Base-by-base conservation (phyloP, 192 early-diverging fungal genomes). In the Funneliformis mosseae region DNA sequence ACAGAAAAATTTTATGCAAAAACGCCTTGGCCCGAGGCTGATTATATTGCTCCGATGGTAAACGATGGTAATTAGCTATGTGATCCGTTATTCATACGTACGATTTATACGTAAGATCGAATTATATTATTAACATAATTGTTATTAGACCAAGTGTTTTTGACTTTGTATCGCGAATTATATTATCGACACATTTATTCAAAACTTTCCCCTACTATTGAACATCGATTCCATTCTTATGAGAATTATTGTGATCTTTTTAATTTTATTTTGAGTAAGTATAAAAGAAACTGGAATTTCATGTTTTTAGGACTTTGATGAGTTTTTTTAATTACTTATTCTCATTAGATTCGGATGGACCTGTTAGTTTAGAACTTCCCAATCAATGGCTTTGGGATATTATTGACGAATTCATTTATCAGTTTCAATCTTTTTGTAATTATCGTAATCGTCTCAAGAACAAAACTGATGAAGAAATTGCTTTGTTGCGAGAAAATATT, bases 321-420 rank as follows among this genome's bases (percentile, higher is more conserved):
- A 81, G 7, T 0, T 83, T 41, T 21, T 42, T 23, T 77, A 23
- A 77, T 71, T 55, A 16, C 12, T 18, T 16, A 85, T 27, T 60
- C n/a, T n/a, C n/a, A n/a, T n/a, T n/a, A 91, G 90, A 91, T 80
- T 91, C 90, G 25, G 91, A 94, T 45, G 95, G 94, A 48, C 96
- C 96, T 33, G 90, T 95, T 62, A 92, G 93, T 67, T 87, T 98
- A 75, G 97, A 98, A 87, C 91, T 98, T 76, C 97, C 97, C 33
- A 97, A 96, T 89, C 96, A 97, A 87, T 98, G 97, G 97, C 87
- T 98, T 59, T 98, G 96, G 96, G 97, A 98, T 87, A 97, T 98
- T 83, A 96, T 98, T 79, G 97, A 98, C 81, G 97, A 98, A 88
- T 98, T 98, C 87, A 97, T 98, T 82, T 98, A 97, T 87, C 97